phyloP scores from a whole-genome alignment of 148 eudicot species.

The Polygonum aviculare region DNA sequence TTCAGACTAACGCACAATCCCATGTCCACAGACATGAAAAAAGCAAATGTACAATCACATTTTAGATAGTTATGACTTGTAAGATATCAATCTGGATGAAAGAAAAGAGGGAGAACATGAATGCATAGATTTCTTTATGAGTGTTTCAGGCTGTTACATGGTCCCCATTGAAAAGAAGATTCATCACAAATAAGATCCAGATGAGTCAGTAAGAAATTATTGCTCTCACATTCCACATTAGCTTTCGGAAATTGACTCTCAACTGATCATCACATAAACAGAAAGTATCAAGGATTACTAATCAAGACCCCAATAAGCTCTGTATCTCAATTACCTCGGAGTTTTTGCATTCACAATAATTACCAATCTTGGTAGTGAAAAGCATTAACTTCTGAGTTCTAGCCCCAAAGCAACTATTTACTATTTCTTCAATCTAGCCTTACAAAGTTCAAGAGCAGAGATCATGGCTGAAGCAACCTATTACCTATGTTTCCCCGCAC shows the following conservation, averaged over 20 bases:
- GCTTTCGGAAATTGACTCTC: not conserved
- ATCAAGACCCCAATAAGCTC: not conserved
- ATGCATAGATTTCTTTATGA: constrained; percentile 4
- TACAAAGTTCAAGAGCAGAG: not conserved
- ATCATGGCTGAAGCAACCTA: not conserved
- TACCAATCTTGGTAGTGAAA: not conserved
- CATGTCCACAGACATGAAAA: constrained; percentile 1
- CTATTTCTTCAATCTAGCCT: not conserved
- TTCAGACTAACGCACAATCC: not conserved
- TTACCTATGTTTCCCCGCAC: not conserved
- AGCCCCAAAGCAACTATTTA: not conserved
- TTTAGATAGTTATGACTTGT: not conserved
- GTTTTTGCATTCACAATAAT: not conserved
- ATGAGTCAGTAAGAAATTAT: not conserved
- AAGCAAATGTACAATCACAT: not conserved
- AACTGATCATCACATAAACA: not conserved
- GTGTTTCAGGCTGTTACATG: constrained; percentile 1
- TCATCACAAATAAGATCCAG: not conserved
- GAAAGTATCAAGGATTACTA: not conserved
- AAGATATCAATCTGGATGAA: not conserved
- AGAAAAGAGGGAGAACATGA: not conserved
- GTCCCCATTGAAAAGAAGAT: constrained; percentile 8
- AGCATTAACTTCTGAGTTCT: not conserved
- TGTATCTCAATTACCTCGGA: not conserved
- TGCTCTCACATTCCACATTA: constrained; percentile 2